Evolutionary conservation across 495 filamentous ascomycete genomes (phyloP).

Genomic region (Astrothelium macrocarpum): DNA sequence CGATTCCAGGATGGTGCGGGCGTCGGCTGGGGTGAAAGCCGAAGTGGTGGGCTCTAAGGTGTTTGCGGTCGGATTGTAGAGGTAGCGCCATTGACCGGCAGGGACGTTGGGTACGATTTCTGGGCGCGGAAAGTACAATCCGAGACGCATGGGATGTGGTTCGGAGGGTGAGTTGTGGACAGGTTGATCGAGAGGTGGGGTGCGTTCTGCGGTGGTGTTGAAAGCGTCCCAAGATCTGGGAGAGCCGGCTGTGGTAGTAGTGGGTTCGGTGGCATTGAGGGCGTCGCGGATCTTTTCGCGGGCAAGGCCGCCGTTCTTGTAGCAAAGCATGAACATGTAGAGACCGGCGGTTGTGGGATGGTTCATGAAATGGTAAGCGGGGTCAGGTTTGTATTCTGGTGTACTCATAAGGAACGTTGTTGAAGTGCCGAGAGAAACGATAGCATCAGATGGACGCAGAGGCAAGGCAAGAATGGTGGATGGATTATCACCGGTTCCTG

Average conservation of each 20-base stretch:
- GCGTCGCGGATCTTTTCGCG: constrained; percentile 79
- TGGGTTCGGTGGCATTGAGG: constrained; percentile 35
- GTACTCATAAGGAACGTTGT: constrained; percentile 98
- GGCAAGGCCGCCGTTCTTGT: constrained; percentile 93
- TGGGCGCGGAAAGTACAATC: constrained; percentile 85
- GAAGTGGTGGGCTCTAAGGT: background rate
- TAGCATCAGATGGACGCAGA: constrained; percentile 75
- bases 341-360: constrained; percentile 36
- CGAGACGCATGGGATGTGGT: constrained; percentile 60
- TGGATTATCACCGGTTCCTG: constrained; percentile 94
- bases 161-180: constrained; percentile 21
- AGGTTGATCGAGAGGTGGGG: constrained; percentile 55
- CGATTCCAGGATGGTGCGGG: constrained; percentile 83
- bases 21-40: constrained; percentile 57
- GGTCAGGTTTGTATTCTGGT: constrained; percentile 76
- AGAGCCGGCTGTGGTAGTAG: constrained; percentile 32
- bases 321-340: constrained; percentile 96
- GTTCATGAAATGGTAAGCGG: constrained; percentile 47
- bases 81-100: constrained; percentile 76
- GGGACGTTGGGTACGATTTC: constrained; percentile 90
- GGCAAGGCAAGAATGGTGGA: constrained; percentile 88
- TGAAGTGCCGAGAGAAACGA: constrained; percentile 87
- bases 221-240: constrained; percentile 63
- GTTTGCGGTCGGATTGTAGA: constrained; percentile 41
- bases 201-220: constrained; percentile 55